A percentile compares a stretch with the other conserved stretches of the same genome.
Evolutionary conservation across 192 early-diverging fungal genomes (phyloP).

Genomic region (Backusella mclennaniae): DNA sequence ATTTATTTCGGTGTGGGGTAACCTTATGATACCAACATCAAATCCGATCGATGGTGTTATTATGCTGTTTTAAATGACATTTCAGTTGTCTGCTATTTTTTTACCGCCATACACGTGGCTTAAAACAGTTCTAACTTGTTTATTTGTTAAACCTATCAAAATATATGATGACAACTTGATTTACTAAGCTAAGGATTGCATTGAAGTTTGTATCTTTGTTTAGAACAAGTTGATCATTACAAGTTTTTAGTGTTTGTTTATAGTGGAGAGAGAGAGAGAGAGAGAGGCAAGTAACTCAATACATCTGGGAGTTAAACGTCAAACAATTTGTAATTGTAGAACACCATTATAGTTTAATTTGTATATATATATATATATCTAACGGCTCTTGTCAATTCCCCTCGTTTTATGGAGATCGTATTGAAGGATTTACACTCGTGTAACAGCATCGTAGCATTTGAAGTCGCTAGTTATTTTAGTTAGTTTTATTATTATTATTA

Average conservation of each 20-base stretch:
- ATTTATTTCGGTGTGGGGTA: background rate
- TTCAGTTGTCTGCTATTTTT: background rate
- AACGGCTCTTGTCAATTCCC: background rate
- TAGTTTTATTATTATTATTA: background rate
- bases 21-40: background rate
- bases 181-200: background rate
- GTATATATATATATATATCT: background rate
- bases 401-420: background rate
- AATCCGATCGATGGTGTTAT: background rate
- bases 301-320: background rate
- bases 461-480: background rate
- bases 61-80: background rate
- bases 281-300: background rate
- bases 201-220: background rate
- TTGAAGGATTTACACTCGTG: background rate
- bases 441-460: background rate
- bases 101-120: background rate
- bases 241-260: background rate
- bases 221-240: background rate
- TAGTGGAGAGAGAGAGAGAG: background rate
- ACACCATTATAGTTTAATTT: background rate
- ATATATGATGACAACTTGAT: background rate
- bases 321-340: background rate
- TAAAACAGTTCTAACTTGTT: background rate
- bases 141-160: background rate